Conservation (phyloP, 305 asterid genomes). For the Solanum hybrid region DNA sequence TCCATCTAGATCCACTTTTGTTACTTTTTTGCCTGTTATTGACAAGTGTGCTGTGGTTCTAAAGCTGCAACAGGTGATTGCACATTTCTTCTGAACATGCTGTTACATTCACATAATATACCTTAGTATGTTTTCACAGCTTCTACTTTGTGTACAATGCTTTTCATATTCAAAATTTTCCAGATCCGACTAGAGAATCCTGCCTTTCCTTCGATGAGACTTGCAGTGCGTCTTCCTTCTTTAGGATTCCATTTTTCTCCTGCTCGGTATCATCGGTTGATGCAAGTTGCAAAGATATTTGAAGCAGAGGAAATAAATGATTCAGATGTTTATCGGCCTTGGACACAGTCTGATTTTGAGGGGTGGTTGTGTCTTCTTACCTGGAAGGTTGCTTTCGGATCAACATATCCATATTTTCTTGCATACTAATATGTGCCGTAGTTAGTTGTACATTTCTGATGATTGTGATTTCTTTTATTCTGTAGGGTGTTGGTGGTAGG, state of each 20-base stretch:
- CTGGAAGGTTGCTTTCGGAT: slow-evolving; percentile 50
- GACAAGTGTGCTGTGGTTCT: slow-evolving; percentile 82
- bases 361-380: slow-evolving; percentile 77
- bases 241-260: slow-evolving; percentile 89
- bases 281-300: slow-evolving; percentile 76
- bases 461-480: slow-evolving; percentile 8
- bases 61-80: slow-evolving; percentile 91
- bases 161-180: slow-evolving; percentile 11
- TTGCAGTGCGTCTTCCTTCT: slow-evolving; percentile 82
- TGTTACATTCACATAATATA: background rate
- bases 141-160: background rate
- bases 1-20: slow-evolving; percentile 33
- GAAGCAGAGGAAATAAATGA: slow-evolving; percentile 45
- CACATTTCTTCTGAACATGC: slow-evolving; percentile 7
- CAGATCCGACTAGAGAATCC: slow-evolving; percentile 82
- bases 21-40: slow-evolving; percentile 66
- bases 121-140: background rate
- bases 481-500: slow-evolving; percentile 95
- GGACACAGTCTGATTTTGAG: slow-evolving; percentile 89
- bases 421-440: background rate
- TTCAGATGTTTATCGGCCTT: slow-evolving; percentile 48
- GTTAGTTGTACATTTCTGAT: slow-evolving; percentile 4
- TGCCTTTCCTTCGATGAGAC: slow-evolving; percentile 65
- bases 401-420: background rate
- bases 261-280: slow-evolving; percentile 89